phyloP scores from a whole-genome alignment of 257 asterid species.

The Solanum bukasovii region DNA sequence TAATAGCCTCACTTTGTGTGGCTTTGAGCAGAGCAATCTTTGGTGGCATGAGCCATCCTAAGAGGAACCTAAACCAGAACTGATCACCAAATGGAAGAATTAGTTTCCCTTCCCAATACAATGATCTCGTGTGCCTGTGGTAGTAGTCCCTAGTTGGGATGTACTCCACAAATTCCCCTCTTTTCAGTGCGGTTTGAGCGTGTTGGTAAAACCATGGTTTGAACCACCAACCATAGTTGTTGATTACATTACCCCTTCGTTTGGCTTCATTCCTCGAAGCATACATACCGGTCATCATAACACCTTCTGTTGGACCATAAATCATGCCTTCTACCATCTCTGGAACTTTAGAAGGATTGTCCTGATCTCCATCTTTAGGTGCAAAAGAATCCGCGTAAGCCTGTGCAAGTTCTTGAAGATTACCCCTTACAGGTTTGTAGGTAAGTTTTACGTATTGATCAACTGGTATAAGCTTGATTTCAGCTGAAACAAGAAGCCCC shows the following conservation, averaged over 20 bases:
- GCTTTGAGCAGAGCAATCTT: constrained; percentile 16
- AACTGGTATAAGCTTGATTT: constrained; percentile 81
- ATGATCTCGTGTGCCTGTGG: background rate
- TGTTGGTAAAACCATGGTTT: constrained; percentile 1
- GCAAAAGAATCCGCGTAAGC: background rate
- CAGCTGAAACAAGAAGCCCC: constrained; percentile 88
- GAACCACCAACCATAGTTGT: constrained; percentile 32
- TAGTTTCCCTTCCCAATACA: constrained; percentile 88
- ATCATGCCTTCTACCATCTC: constrained; percentile 60
- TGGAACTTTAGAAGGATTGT: constrained; percentile 65
- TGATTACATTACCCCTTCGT: constrained; percentile 64
- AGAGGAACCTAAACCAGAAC: constrained; percentile 34
- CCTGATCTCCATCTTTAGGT: background rate
- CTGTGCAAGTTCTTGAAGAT: constrained; percentile 38
- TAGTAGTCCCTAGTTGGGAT: constrained; percentile 3
- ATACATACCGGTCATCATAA: constrained; percentile 48
- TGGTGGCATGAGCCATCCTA: constrained; percentile 97
- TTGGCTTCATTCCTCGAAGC: constrained; percentile 88
- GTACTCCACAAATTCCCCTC: background rate
- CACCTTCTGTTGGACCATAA: background rate
- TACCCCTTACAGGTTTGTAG: constrained; percentile 66
- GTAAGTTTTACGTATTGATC: constrained; percentile 29
- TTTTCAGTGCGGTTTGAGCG: background rate
- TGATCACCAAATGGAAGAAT: constrained; percentile 65
- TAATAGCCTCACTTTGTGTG: background rate